Evolutionary conservation across 2,329 filamentous ascomycete species (phyloP), one percentile per base, ranked within the genome.

Genomic region (Neospermospora avenae): DNA sequence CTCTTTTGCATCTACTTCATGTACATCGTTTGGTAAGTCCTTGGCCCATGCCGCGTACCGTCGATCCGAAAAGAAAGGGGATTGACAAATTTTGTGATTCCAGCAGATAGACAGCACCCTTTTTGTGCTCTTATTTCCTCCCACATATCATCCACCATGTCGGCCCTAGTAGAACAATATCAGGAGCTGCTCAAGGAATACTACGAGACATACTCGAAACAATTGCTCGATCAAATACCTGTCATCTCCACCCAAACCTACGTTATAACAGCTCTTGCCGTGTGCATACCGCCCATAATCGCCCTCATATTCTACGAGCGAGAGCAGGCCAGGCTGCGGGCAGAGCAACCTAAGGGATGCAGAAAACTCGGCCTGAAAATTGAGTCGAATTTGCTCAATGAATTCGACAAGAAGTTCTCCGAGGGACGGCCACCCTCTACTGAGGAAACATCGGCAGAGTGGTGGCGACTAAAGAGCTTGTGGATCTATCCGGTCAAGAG

Each of bases 401-500:
- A 86, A 69, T 82, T 79, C 65, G 76, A 82, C 48, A 75, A 76
- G 11, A 78, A 77, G 56, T 84, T 81, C 69, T 75, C 69, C 51
- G 64, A 74, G 22, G 76, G 74, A 18, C 68, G 71, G 42, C 65
- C 65, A 3, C 67, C 73, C 3, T 59, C 55, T 22, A 69, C 66
- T n/a, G 75, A 77, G 55, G 65, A 71, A 41, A 59, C 68, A 25
- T 72, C 70, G 4, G 63, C 65, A 7, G 71, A 63, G 22, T 73
- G 73, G 59, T 80, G 79, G 74, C 75, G 74, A 37, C 76, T 88
- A 51, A 87, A 91, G 73, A 89, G 88, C 58, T 78, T 96, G 55
- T 87, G 86, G 76, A 82, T 92, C 61, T 93, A 95, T 73, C 92
- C 93, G 0, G 77, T 96, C 73, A 93, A 96, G 76, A 91, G 89